These are phyloP conservation scores for Breynia disticha DNA, from an alignment of 441 rosid species.

Conservation along the genomic window DNA sequence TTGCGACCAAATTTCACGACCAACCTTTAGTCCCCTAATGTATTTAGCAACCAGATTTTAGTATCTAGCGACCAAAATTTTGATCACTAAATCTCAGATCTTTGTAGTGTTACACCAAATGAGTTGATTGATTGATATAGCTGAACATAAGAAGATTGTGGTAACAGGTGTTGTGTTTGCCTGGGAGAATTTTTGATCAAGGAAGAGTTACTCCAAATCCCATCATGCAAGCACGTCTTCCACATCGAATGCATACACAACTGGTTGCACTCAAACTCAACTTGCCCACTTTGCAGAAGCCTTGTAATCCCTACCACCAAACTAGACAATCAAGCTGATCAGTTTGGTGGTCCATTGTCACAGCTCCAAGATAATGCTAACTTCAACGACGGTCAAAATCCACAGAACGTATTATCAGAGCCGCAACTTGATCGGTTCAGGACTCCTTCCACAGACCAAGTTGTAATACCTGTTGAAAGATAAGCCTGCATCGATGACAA, in stretches of 20 bases:
- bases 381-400: slow-evolving; percentile 2
- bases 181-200: slow-evolving; percentile 77
- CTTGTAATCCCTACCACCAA: slow-evolving; percentile 32
- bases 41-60: too few species aligned
- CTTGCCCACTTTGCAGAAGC: slow-evolving; percentile 93
- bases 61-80: too few species aligned
- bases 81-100: too few species aligned
- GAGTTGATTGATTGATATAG: too few species aligned
- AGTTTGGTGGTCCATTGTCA: too few species aligned
- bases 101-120: too few species aligned
- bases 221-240: slow-evolving; percentile 78
- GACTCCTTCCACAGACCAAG: background rate
- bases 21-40: too few species aligned
- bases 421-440: background rate
- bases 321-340: slow-evolving; percentile 15
- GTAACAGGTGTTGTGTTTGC: slow-evolving; percentile 78
- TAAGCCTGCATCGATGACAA: slow-evolving; percentile 2
- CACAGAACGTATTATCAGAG: slow-evolving; percentile 11
- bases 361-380: slow-evolving; percentile 2
- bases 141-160: too few species aligned
- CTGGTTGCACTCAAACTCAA: slow-evolving; percentile 79
- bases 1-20: too few species aligned
- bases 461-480: slow-evolving; percentile 13
- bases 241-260: slow-evolving; percentile 71
- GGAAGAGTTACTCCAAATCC: slow-evolving; percentile 77